Base-by-base conservation (phyloP, 768 basidiomycete genomes). In the Termitomyces sp. region DNA sequence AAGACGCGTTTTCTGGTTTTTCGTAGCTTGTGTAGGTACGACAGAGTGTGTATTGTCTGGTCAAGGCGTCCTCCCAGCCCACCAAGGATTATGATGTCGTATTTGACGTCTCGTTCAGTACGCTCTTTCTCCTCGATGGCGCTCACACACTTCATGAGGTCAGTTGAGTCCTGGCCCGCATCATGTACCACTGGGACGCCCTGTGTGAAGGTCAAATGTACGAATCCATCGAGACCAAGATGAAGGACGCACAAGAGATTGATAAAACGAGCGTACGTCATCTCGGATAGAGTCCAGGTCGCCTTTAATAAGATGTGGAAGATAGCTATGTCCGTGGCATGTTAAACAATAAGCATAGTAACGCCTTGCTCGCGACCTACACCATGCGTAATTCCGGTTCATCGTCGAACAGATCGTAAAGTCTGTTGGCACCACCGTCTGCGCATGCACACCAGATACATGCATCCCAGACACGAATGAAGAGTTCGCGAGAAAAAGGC, bases 31-130 rank as follows among this genome's bases (percentile, higher is more conserved):
- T 94, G 83, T 1, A 98, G 72, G 49, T 87, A 81, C 2, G 94
- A 90, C 12, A 99, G 79, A 0, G 92, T 88, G 65, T 97, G 94
- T 4, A 95, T 77, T 0, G 94, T 97, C 65, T 99, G 97, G 70
- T 99, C 97, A 4, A 99, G 76, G 28, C 97, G 84, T 0, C 97
- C 97, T 5, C 90, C 81, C 2, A 99, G 75, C 0, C 97, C 95
- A 5, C 97, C 95, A 1, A 96, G 80, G 33, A 99, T 71, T 48
- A 98, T 72, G 24, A 91, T 77, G 50, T 88, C 84, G 62, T 85
- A 83, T 77, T 36, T 85, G 73, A 67, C 83, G 84, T 62, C 73
- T 60, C 54, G 62, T 66, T 8, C 69, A 69, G 47, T 78, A 75
- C 64, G 58, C 64, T 94, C 92, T 57, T 76, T 78, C 54, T 82